Base-by-base conservation (phyloP, 305 asterid genomes). In the Fraxinus ornus region DNA sequence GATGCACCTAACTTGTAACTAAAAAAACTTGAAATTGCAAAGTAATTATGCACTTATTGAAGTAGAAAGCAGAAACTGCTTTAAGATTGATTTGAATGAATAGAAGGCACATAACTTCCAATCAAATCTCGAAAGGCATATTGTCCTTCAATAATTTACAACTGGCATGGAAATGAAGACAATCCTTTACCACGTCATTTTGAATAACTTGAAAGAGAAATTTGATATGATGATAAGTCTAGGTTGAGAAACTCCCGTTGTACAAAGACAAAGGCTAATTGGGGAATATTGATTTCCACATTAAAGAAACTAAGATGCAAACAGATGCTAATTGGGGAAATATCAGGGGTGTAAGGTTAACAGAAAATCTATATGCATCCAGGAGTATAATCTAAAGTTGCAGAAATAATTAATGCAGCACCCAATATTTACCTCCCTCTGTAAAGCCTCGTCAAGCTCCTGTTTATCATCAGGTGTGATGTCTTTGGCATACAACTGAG, bases 371-470 rank as follows among this genome's bases (percentile, higher is more conserved):
- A 52, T 30, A 77, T 12, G 80, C n/a, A 24, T 24, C 33, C 32
- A 64, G n/a, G 33, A 0, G n/a, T 64, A 22, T 22, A 64, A 26
- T 24, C 32, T 24, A 24, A 64, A 24, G 33, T 64, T 24, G 32
- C 73, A 22, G 15, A 24, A 17, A 35, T 47, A 52, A 73, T 37
- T 33, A 36, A 66, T 22, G 32, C 17, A 64, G 17, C 17, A 57
- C 32, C 24, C 3, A 44, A 77, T 80, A 74, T 12, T 84, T 80
- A 84, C 87, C 82, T 85, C 84, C 49, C 86, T 79, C 52, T 83
- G 86, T 32, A 83, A 57, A 44, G 84, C 82, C 75, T 86, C 86
- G 52, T 86, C 88, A 1, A 86, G 86, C 83, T 86, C 88, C 57
- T 79, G 82, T 35, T 86, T 86, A 41, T 86, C 88, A 83, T 86